Evolutionary conservation across 345 rosid species (phyloP).

Genomic region (Ceriops decandra): DNA sequence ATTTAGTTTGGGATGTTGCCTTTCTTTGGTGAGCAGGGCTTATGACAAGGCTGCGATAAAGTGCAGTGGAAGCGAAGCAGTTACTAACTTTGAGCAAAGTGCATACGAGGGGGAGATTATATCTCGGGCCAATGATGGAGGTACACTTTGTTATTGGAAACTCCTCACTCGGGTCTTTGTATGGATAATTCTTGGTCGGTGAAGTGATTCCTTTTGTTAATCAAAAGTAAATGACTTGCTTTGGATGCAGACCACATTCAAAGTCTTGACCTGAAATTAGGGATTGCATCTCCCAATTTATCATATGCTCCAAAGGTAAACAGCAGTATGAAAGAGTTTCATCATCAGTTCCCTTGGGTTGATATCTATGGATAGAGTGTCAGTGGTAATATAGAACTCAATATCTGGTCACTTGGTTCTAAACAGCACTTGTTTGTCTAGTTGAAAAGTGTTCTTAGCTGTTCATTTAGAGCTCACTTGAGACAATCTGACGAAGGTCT

Average conservation of each 20-base stretch:
- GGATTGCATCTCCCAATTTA: slow-evolving; percentile 45
- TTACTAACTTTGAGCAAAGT: slow-evolving; percentile 83
- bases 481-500: background rate
- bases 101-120: slow-evolving; percentile 47
- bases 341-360: slow-evolving; percentile 17
- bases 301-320: slow-evolving; percentile 23
- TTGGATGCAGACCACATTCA: slow-evolving; percentile 33
- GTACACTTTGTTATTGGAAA: slow-evolving; percentile 17
- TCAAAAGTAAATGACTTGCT: slow-evolving; percentile 4
- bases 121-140: slow-evolving; percentile 27
- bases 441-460: background rate
- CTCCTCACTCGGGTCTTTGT: background rate
- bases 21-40: slow-evolving; percentile 48
- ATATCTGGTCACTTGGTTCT: slow-evolving; percentile 1
- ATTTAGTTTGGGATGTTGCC: slow-evolving; percentile 7
- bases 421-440: background rate
- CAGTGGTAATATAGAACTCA: slow-evolving; percentile 23
- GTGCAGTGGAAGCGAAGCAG: slow-evolving; percentile 85
- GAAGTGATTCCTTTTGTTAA: background rate
- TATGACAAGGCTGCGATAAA: slow-evolving; percentile 93
- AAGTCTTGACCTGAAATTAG: slow-evolving; percentile 53
- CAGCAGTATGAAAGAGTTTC: slow-evolving; percentile 9
- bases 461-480: background rate
- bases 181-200: background rate
- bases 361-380: slow-evolving; percentile 18